Percentiles rank a stretch among this genome's conserved stretches.
These are phyloP conservation scores for Leishmania mexicana DNA, from an alignment of 208 protist genomes.

Conservation along the genomic window DNA sequence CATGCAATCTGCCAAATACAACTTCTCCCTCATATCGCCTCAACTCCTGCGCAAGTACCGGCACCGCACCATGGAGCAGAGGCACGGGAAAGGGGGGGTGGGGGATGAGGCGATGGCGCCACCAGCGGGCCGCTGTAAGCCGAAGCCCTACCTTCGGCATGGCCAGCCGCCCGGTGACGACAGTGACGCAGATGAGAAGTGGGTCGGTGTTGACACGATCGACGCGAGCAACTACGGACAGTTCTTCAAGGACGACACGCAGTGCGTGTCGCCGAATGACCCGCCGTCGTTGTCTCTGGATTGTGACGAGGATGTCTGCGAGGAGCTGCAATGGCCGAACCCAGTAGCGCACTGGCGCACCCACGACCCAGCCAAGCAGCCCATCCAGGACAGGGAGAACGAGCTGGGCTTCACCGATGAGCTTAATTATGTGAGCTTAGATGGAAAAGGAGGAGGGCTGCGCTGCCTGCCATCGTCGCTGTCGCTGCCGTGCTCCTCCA, in stretches of 20 bases:
- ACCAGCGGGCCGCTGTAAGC: constrained; percentile 10
- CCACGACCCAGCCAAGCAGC: constrained; percentile 26
- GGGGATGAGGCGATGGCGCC: constrained; percentile 24
- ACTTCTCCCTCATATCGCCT: constrained; percentile 45
- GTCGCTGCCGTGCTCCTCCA: not conserved
- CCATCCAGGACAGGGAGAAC: not conserved
- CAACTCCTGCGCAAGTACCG: constrained; percentile 31
- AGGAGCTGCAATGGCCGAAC: constrained; percentile 30
- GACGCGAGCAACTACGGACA: constrained; percentile 33
- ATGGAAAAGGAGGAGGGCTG: not conserved
- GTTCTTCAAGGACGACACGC: constrained; percentile 36
- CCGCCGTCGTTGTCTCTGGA: constrained; percentile 12
- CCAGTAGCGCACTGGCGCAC: constrained; percentile 33
- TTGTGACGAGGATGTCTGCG: constrained; percentile 29
- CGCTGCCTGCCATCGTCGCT: not conserved
- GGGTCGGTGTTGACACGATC: constrained; percentile 29
- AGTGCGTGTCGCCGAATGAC: constrained; percentile 30
- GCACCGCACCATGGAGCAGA: constrained; percentile 19
- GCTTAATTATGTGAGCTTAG: not conserved
- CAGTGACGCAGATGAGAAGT: constrained; percentile 1
- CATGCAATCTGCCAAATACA: constrained; percentile 63
- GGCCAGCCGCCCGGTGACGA: not conserved
- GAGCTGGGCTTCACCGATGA: not conserved
- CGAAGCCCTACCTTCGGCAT: constrained; percentile 29
- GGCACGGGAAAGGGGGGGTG: constrained; percentile 5